Evolutionary conservation across 1,284 basidiomycete species (phyloP).

Genomic region (Trichosporon coremiiforme): DNA sequence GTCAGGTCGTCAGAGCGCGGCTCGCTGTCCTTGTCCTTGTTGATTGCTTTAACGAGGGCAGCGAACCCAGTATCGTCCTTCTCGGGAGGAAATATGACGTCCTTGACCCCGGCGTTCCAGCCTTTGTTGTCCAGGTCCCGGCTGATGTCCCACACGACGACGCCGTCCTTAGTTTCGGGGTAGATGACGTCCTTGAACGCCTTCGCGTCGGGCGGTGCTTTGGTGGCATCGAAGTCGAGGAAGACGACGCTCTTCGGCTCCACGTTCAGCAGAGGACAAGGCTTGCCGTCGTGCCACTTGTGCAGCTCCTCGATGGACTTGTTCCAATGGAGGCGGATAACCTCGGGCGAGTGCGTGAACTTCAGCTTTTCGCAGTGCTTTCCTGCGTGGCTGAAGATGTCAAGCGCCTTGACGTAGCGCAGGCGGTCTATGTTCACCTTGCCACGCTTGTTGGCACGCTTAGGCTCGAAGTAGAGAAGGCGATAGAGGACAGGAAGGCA

Average conservation of each 20-base stretch:
- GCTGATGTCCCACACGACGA: conserved; percentile 3
- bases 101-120: background rate
- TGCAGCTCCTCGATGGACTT: background rate
- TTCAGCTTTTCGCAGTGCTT: background rate
- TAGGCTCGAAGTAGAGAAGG: background rate
- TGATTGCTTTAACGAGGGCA: background rate
- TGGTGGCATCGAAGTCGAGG: background rate
- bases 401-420: background rate
- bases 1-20: background rate
- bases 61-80: background rate
- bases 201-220: background rate
- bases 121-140: background rate
- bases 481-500: conserved; percentile 5
- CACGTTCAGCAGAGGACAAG: background rate
- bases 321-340: background rate
- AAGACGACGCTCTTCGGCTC: conserved; percentile 10
- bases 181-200: background rate
- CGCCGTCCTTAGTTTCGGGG: background rate
- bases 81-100: background rate
- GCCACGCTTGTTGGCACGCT: background rate
- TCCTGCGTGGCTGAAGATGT: background rate
- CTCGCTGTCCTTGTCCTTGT: background rate
- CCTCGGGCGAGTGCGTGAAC: background rate
- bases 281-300: background rate
- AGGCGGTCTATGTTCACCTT: background rate